phyloP scores from a whole-genome alignment of 2,329 filamentous ascomycete species.

The Colletotrichum abscissum region DNA sequence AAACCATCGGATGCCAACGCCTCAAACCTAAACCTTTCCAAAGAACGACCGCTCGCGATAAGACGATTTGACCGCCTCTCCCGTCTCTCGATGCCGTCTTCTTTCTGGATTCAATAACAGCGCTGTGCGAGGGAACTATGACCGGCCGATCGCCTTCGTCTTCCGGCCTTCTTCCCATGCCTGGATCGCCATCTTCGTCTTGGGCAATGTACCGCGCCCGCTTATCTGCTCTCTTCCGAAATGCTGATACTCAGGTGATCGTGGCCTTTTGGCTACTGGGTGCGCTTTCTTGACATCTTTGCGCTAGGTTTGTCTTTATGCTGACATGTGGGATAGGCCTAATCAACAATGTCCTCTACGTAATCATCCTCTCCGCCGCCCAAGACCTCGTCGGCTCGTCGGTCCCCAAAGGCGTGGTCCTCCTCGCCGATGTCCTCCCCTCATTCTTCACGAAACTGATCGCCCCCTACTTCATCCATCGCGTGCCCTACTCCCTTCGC shows the following conservation, averaged over 20 bases:
- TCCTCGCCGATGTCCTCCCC: constrained; percentile 92
- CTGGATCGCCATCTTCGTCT: constrained; percentile 70
- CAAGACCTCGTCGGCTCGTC: constrained; percentile 93
- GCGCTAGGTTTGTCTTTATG: background rate
- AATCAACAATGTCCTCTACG: constrained; percentile 98
- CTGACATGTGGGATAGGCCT: constrained; percentile 65
- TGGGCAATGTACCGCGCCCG: constrained; percentile 80
- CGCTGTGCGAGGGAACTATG: constrained; percentile 38
- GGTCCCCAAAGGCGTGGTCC: constrained; percentile 90
- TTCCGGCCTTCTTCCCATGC: constrained; percentile 65
- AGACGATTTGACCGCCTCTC: background rate
- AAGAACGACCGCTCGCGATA: background rate
- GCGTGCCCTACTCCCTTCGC: constrained; percentile 81
- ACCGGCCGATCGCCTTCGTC: constrained; percentile 54
- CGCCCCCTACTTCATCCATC: constrained; percentile 94
- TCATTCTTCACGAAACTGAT: constrained; percentile 89
- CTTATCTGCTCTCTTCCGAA: constrained; percentile 70
- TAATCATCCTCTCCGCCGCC: constrained; percentile 94
- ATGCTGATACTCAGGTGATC: constrained; percentile 77
- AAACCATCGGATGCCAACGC: background rate
- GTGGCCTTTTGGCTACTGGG: constrained; percentile 95
- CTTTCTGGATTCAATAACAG: background rate
- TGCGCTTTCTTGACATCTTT: constrained; percentile 47
- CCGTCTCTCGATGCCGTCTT: constrained; percentile 15
- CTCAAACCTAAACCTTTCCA: background rate